A percentile compares a stretch with the other conserved stretches of the same genome.
phyloP scores from a whole-genome alignment of 495 filamentous ascomycete species.

The Penicillium samsonianum region DNA sequence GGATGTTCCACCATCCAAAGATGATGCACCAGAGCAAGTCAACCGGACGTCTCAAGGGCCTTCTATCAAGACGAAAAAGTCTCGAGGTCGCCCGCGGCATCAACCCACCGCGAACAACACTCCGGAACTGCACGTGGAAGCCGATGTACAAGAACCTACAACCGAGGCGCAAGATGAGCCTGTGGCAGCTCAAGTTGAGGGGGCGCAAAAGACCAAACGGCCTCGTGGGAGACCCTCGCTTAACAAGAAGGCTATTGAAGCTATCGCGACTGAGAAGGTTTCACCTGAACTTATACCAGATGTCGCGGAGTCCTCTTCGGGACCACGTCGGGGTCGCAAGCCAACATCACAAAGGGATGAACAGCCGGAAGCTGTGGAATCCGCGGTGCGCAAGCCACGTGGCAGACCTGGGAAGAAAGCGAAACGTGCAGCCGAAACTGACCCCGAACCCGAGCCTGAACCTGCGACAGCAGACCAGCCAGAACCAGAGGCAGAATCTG shows the following conservation, averaged over 20 bases:
- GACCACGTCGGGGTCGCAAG: constrained; percentile 9
- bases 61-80: constrained; percentile 5
- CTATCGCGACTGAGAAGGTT: neutral
- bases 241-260: neutral
- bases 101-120: neutral
- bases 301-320: constrained; percentile 11
- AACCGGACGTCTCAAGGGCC: neutral
- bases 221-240: constrained; percentile 17
- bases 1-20: neutral
- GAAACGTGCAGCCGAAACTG: constrained; percentile 10
- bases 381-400: constrained; percentile 12
- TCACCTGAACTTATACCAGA: constrained; percentile 4
- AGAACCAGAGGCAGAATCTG: neutral
- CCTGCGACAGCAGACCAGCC: neutral
- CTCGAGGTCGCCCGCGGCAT: constrained; percentile 5
- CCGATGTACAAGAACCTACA: neutral
- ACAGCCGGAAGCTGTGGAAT: constrained; percentile 16
- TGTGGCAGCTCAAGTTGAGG: neutral
- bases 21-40: neutral
- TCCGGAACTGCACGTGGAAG: neutral
- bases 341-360: constrained; percentile 8
- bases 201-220: constrained; percentile 11
- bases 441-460: constrained; percentile 6
- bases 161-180: neutral
- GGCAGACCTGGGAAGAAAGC: constrained; percentile 5